Evolutionary conservation across 2,329 filamentous ascomycete genomes (phyloP), one percentile per base, ranked within the genome.

Genomic region (Fusarium sacchari): DNA sequence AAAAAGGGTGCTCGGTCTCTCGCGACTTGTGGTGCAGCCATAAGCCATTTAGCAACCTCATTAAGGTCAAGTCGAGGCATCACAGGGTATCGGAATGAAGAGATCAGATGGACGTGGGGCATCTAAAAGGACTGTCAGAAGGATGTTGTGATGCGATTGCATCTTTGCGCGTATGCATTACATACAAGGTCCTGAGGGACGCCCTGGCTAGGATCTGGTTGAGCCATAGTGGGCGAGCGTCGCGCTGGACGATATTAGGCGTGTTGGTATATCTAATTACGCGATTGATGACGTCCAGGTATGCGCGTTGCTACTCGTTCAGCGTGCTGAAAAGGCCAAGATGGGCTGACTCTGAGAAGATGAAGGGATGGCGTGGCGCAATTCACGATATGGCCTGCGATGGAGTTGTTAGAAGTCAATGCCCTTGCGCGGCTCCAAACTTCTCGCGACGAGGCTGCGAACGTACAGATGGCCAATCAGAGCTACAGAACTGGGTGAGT

Each of bases 61-160:
- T 93, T 89, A 36, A 93, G 86, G 76, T 92, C 90, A 75, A 97
- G 87, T 59, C 90, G 88, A 57, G 90, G 90, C 79, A 93, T 90
- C 68, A 89, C 84, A 6, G 96, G 93, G 82, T 95, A 98, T 78
- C 92, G 90, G 81, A 92, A 93, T 44, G 91, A 92, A 55, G 95
- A 98, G 73, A 98, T 87, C 71, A 98, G 90, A 82, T 98, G 96
- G 77, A 98, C 90, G 85, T 98, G 96, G 60, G 91, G 92, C 80
- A 97, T 89, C 94, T 96, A 80, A 24, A 24, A 39, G 36, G 17
- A 44, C 14, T 47, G 67, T 80, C 36, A 81, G 75, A 67, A 50
- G 57, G 32, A 37, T 55, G 50, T 44, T 60, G 61, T 61, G 50
- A 65, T 46, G 36, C 20, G 4, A 24, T 28, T n/a, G 18, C 30